Conservation (phyloP, 148 eudicot genomes). For the Amaranthus cruentus region DNA sequence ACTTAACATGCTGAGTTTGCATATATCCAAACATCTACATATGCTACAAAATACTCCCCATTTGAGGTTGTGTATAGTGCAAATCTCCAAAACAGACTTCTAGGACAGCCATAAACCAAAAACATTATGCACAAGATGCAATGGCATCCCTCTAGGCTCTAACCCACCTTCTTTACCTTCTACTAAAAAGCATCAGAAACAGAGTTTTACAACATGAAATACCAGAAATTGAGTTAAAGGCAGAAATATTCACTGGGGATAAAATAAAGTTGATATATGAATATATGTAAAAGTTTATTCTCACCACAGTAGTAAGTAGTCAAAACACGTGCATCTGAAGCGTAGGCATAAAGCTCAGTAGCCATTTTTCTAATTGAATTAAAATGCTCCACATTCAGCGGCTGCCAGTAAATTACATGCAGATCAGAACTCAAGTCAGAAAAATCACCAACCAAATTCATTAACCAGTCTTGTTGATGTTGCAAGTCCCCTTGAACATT, state of each 20-base stretch:
- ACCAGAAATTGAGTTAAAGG: not conserved
- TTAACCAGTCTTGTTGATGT: not conserved
- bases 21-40: too few species aligned
- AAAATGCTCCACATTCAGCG: constrained; percentile 81
- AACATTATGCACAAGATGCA: not conserved
- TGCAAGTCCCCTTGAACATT: not conserved
- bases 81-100: too few species aligned
- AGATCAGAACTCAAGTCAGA: constrained; percentile 13
- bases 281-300: constrained; percentile 7
- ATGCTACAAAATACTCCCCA: too few species aligned
- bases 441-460: not conserved
- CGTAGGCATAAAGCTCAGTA: constrained; percentile 73
- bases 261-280: not conserved
- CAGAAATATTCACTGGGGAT: not conserved
- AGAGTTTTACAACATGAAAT: not conserved
- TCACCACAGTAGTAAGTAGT: constrained; percentile 93
- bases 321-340: constrained; percentile 95
- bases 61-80: too few species aligned
- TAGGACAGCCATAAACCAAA: not conserved
- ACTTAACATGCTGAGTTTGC: too few species aligned
- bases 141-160: too few species aligned
- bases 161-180: not conserved
- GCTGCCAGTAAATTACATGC: constrained; percentile 48
- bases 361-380: constrained; percentile 81
- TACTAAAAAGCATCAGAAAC: not conserved